Conservation (phyloP, 169 alveolate species). For the Hepatocystis sp. region DNA sequence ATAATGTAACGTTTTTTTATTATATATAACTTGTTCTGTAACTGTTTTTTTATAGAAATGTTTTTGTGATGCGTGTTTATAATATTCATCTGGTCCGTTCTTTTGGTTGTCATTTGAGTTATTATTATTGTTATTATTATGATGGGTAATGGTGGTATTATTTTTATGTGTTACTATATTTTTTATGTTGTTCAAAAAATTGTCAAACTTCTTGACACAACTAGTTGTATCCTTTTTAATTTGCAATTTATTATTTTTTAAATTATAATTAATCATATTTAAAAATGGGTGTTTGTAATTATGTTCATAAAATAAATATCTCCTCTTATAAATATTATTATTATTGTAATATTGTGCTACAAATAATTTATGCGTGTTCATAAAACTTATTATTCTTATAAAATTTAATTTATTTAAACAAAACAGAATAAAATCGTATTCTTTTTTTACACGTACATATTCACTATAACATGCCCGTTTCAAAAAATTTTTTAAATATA, state of each 20-base stretch:
- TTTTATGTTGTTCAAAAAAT: too few relatives aligned
- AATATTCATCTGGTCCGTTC: not conserved
- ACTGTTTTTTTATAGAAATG: conserved; percentile 14
- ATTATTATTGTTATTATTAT: not conserved
- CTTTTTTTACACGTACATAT: conserved; percentile 37
- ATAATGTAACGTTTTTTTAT: conserved; percentile 10
- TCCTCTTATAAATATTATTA: conserved; percentile 51
- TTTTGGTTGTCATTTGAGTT: not conserved
- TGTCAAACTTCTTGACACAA: not conserved
- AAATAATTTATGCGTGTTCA: conserved; percentile 65
- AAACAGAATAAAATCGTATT: conserved; percentile 59
- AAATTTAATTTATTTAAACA: conserved; percentile 54
- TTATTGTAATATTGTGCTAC: conserved; percentile 35
- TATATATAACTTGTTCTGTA: conserved; percentile 26
- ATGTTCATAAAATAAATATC: conserved; percentile 38
- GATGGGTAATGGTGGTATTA: too few relatives aligned
- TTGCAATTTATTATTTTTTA: conserved; percentile 37
- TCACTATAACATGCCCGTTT: conserved; percentile 8
- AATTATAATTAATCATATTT: conserved; percentile 58
- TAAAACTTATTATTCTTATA: conserved; percentile 42
- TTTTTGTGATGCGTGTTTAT: conserved; percentile 6
- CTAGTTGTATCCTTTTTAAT: conserved; percentile 8
- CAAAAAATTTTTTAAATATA: conserved; percentile 32
- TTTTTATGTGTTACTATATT: too few relatives aligned
- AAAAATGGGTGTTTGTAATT: conserved; percentile 63